Evolutionary conservation across 371 early-diverging fungal species (phyloP), one percentile per base, ranked within the genome.

Genomic region (Polyrhizophydium stewartii): DNA sequence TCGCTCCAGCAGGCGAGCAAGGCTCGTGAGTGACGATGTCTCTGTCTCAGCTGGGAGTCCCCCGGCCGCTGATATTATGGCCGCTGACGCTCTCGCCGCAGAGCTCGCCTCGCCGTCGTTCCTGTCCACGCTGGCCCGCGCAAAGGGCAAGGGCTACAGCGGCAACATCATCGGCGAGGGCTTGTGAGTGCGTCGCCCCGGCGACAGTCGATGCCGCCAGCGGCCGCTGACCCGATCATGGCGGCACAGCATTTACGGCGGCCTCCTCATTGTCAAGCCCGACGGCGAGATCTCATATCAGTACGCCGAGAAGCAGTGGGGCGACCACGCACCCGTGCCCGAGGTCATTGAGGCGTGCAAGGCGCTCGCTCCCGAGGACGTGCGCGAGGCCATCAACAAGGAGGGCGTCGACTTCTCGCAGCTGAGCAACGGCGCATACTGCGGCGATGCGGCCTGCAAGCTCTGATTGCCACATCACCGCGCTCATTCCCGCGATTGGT

Each of bases 131-230:
- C 16, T 45, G 30, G 9, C 19, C 33, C 31, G 57, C 33, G 64
- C 59, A 1, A 32, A 25, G 1, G 35, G 17, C 40, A 55, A 58
- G 28, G 67, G 64, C 7, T 49, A 62, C 30, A 47, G 49, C n/a
- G 58, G 64, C 21, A 67, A 70, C 57, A 1, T 67, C 0, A 52
- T 33, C 16, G 70, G 70, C 30, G 68, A 70, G 22, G 70, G 70
- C 24, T 46, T 52, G 59, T 59, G 32, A 35, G 49, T 35, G 7
- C n/a, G n/a, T n/a, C n/a, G n/a, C n/a, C n/a, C 35, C 7, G 7
- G 3, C 35, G 35, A 13, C 35, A 35, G 3, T 35, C 7, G 7
- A 35, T 35, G 35, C 35, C n/a, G 35, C 35, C 35, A 35, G 35
- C 3, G 7, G 7, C 35, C 35, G 7, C 35, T 35, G 35, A 35